Conservation (phyloP, 1,284 basidiomycete genomes). For the Thelephora terrestris region DNA sequence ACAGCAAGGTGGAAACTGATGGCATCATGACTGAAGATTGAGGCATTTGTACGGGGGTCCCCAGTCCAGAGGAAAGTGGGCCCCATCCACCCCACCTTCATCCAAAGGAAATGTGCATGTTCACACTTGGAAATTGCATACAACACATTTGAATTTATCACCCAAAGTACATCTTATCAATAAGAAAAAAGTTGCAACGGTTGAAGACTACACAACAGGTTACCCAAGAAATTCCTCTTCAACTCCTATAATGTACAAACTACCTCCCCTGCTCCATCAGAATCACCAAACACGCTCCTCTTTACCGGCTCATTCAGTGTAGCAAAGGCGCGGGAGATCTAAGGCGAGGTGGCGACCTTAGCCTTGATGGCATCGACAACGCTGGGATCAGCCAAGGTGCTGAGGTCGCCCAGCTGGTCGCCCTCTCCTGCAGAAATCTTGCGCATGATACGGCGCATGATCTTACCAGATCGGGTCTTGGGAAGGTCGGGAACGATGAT, state of each 20-base stretch:
- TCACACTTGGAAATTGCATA: too few relatives aligned
- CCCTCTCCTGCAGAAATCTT: conserved; percentile 93
- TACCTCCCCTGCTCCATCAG: neutral
- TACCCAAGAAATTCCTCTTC: neutral
- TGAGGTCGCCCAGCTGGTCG: conserved; percentile 89
- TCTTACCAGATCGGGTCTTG: conserved; percentile 97
- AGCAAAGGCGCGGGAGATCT: neutral
- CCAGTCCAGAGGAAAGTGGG: too few relatives aligned
- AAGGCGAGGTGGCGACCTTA: conserved; percentile 41
- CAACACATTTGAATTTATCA: too few relatives aligned
- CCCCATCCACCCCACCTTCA: too few relatives aligned
- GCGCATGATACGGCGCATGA: conserved; percentile 89
- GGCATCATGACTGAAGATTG: too few relatives aligned
- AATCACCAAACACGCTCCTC: neutral
- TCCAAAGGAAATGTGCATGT: too few relatives aligned
- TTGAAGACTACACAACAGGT: neutral
- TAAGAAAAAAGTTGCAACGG: neutral
- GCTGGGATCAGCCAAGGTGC: conserved; percentile 81
- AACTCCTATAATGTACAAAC: neutral
- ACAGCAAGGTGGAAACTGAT: too few relatives aligned
- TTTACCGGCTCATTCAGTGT: neutral
- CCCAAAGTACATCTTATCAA: too few relatives aligned
- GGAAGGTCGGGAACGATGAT: conserved; percentile 82
- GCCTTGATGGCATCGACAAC: conserved; percentile 76
- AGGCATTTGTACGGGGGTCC: too few relatives aligned